These are phyloP conservation scores for Nicotiana benthamiana DNA, from an alignment of 257 asterid species.

Conservation along the genomic window DNA sequence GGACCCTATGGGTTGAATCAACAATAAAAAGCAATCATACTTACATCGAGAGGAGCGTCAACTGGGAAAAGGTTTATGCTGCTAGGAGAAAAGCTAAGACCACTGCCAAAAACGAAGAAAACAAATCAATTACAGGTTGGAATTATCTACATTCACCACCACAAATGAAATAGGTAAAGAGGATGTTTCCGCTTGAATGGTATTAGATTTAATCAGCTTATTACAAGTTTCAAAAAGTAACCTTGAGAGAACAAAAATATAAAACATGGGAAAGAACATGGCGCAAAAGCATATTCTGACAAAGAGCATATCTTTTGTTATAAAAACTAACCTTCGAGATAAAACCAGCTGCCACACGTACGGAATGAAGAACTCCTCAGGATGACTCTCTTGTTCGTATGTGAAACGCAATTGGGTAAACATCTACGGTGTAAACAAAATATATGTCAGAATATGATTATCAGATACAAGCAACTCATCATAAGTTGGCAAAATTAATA, in stretches of 20 bases:
- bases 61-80: conserved; percentile 67
- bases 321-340: conserved; percentile 46
- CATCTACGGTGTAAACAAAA: conserved; percentile 31
- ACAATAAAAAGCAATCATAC: conserved; percentile 13
- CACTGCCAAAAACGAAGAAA: conserved; percentile 30
- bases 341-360: conserved; percentile 85
- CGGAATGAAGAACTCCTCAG: conserved; percentile 92
- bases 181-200: not conserved
- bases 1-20: not conserved
- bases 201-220: not conserved
- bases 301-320: not conserved
- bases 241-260: not conserved
- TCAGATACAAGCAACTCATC: not conserved
- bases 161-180: not conserved
- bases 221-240: not conserved
- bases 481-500: conserved; percentile 5
- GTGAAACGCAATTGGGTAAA: conserved; percentile 72
- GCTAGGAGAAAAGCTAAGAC: conserved; percentile 46
- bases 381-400: conserved; percentile 94
- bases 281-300: not conserved
- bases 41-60: conserved; percentile 48
- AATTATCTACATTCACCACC: not conserved
- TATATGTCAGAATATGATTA: not conserved
- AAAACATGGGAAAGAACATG: not conserved
- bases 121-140: conserved; percentile 3